These are phyloP conservation scores for Pancytospora philotis DNA, from an alignment of 371 early-diverging fungal genomes.

Conservation along the genomic window DNA sequence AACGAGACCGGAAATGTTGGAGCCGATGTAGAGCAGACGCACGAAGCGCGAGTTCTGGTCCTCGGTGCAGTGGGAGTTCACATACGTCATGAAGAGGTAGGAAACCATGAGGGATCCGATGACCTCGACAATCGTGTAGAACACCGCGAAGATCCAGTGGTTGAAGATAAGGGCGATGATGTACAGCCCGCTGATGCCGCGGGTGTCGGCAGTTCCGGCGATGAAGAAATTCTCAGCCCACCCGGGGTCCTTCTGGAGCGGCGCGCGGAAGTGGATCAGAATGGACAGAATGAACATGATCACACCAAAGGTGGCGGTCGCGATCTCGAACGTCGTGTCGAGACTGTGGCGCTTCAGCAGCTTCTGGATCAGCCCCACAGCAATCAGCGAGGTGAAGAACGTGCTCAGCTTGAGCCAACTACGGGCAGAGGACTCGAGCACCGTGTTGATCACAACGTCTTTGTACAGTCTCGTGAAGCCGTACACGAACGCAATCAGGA, in stretches of 20 bases:
- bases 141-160: slow-evolving; percentile 4
- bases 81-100: slow-evolving; percentile 14
- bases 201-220: neutral
- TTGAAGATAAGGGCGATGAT: neutral
- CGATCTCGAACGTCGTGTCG: slow-evolving; percentile 3
- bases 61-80: neutral
- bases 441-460: slow-evolving; percentile 1
- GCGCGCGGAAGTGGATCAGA: neutral
- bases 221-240: neutral
- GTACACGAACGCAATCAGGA: slow-evolving; percentile 1
- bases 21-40: slow-evolving; percentile 6
- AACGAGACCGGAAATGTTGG: slow-evolving; percentile 6
- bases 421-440: neutral
- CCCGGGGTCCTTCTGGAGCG: neutral
- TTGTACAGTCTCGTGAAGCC: slow-evolving; percentile 14
- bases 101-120: slow-evolving; percentile 11
- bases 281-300: slow-evolving; percentile 4
- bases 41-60: slow-evolving; percentile 12
- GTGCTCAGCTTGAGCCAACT: slow-evolving; percentile 15
- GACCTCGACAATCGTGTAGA: slow-evolving; percentile 21
- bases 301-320: neutral
- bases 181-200: neutral
- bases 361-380: slow-evolving; percentile 2
- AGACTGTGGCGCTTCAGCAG: neutral
- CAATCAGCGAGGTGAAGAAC: slow-evolving; percentile 7